Conservation (phyloP, 352 stramenopile species). For the Peronospora belbahrii region DNA sequence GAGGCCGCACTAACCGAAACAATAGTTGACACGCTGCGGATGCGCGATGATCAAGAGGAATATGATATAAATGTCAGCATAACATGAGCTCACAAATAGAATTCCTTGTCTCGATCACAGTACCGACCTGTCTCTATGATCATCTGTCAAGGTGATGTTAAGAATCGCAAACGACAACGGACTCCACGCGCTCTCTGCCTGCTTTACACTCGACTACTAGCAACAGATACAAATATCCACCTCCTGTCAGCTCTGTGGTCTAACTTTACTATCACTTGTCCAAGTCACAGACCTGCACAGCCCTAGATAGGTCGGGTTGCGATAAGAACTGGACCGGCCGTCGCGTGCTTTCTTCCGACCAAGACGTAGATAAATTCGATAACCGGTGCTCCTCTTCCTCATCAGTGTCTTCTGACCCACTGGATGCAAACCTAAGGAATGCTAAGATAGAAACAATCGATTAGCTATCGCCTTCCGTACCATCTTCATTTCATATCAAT, state of each 20-base stretch:
- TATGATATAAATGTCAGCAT: neutral
- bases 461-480: neutral
- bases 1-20: slow-evolving; percentile 34
- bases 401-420: slow-evolving; percentile 41
- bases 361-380: slow-evolving; percentile 12
- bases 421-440: slow-evolving; percentile 47
- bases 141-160: slow-evolving; percentile 26
- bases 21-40: slow-evolving; percentile 25
- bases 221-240: slow-evolving; percentile 4
- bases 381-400: slow-evolving; percentile 22
- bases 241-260: neutral
- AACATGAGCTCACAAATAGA: neutral
- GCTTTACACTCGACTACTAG: slow-evolving; percentile 12
- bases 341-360: slow-evolving; percentile 22
- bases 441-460: slow-evolving; percentile 14
- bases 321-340: slow-evolving; percentile 21
- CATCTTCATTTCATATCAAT: neutral
- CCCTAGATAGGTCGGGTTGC: slow-evolving; percentile 10
- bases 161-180: slow-evolving; percentile 28
- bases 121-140: slow-evolving; percentile 25
- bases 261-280: slow-evolving; percentile 1
- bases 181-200: slow-evolving; percentile 6
- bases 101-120: neutral
- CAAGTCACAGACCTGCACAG: slow-evolving; percentile 27
- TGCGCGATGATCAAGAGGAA: neutral